These are phyloP conservation scores for Nicotiana tomentosiformis DNA, from an alignment of 257 asterid genomes.

Conservation along the genomic window DNA sequence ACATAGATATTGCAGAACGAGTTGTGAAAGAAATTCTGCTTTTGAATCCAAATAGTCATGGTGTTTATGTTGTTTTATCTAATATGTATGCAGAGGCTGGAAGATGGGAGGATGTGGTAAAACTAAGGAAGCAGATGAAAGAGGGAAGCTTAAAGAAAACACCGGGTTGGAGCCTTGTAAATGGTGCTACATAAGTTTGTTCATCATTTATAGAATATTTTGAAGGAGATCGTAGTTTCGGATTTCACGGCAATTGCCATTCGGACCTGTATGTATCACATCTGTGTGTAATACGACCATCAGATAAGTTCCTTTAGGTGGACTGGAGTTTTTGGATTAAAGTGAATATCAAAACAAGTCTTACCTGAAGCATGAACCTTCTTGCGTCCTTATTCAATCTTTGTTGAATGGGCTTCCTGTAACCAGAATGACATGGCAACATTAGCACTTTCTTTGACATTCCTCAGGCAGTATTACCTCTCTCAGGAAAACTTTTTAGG, in stretches of 20 bases:
- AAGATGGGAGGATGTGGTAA: slow-evolving; percentile 72
- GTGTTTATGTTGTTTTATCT: slow-evolving; percentile 67
- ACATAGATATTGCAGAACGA: slow-evolving; percentile 73
- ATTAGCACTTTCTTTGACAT: neutral
- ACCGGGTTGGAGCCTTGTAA: slow-evolving; percentile 66
- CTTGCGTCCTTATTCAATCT: neutral
- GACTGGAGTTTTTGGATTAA: neutral
- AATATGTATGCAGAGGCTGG: slow-evolving; percentile 86
- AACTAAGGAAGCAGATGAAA: slow-evolving; percentile 58
- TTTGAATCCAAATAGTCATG: slow-evolving; percentile 67
- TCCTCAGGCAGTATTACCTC: neutral
- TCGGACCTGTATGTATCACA: neutral
- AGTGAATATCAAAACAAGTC: neutral
- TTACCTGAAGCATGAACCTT: neutral
- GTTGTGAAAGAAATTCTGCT: slow-evolving; percentile 53
- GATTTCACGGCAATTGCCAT: neutral
- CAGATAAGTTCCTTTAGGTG: neutral
- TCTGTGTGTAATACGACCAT: neutral
- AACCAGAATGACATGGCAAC: neutral
- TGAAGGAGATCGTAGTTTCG: neutral
- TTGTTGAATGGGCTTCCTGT: neutral
- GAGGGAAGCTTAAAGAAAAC: slow-evolving; percentile 55
- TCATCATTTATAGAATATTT: neutral
- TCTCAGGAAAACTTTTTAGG: neutral
- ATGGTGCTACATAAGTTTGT: slow-evolving; percentile 16